Conservation (phyloP, 2,329 filamentous ascomycete species). For the Alternaria angustiovoidea region DNA sequence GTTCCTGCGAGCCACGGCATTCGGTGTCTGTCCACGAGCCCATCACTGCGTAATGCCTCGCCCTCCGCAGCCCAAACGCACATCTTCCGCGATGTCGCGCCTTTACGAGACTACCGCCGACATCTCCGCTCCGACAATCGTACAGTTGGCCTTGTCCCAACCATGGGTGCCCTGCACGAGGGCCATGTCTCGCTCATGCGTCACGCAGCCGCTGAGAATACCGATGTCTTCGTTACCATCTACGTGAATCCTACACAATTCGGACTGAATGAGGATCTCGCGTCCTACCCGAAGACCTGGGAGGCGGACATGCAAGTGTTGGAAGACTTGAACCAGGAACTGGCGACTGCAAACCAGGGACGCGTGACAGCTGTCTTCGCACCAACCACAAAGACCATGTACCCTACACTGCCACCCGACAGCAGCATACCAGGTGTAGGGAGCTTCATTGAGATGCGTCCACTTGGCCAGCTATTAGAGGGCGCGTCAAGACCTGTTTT, state of each 20-base stretch:
- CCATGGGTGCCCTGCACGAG: slow-evolving; percentile 96
- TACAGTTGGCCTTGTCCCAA: slow-evolving; percentile 87
- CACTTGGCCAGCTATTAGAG: slow-evolving; percentile 81
- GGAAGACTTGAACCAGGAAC: slow-evolving; percentile 71
- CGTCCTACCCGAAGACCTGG: slow-evolving; percentile 91
- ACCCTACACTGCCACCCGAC: slow-evolving; percentile 79
- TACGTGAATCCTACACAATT: slow-evolving; percentile 99
- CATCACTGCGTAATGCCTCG: slow-evolving; percentile 27
- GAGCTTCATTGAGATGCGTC: slow-evolving; percentile 90
- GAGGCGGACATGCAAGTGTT: slow-evolving; percentile 75
- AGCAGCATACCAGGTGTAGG: slow-evolving; percentile 78
- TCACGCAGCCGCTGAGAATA: slow-evolving; percentile 82
- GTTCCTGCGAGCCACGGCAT: slow-evolving; percentile 12
- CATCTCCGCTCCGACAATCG: slow-evolving; percentile 71
- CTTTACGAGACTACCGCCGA: slow-evolving; percentile 74
- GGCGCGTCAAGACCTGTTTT: slow-evolving; percentile 89
- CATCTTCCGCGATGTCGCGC: slow-evolving; percentile 77
- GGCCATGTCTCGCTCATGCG: slow-evolving; percentile 89
- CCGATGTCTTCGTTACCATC: slow-evolving; percentile 86
- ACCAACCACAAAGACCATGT: slow-evolving; percentile 83
- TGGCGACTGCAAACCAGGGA: slow-evolving; percentile 66
- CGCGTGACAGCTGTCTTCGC: slow-evolving; percentile 85
- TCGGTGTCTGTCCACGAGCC: slow-evolving; percentile 31
- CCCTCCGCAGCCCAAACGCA: slow-evolving; percentile 58
- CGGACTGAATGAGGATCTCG: slow-evolving; percentile 84